phyloP scores from a whole-genome alignment of 495 filamentous ascomycete species.

The Penicillium pancosmium region DNA sequence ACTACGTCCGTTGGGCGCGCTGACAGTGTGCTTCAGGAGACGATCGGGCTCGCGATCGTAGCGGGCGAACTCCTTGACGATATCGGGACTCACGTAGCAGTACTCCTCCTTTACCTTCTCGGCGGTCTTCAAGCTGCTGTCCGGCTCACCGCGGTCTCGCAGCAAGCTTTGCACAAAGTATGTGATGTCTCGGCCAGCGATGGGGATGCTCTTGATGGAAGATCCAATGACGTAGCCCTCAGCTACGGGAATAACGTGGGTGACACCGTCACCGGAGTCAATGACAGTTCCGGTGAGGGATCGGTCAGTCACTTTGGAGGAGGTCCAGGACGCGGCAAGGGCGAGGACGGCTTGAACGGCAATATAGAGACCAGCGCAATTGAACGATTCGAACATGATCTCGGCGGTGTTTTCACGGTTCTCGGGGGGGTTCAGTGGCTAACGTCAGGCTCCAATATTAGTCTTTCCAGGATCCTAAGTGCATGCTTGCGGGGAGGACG shows the following conservation, averaged over 20 bases:
- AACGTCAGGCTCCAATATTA: conserved; percentile 19
- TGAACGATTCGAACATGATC: conserved; percentile 99
- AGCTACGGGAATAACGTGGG: conserved; percentile 97
- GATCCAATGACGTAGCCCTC: conserved; percentile 99
- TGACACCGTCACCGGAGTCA: conserved; percentile 96
- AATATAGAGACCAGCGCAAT: conserved; percentile 98
- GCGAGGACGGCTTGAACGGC: conserved; percentile 97
- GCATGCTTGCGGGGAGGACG: background rate
- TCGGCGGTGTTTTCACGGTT: conserved; percentile 99
- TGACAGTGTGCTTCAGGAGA: conserved; percentile 85
- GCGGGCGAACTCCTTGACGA: conserved; percentile 93
- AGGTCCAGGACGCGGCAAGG: conserved; percentile 96
- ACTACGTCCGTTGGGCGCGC: conserved; percentile 81
- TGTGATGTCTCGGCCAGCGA: conserved; percentile 95
- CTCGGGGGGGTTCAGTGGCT: conserved; percentile 97
- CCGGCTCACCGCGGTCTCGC: conserved; percentile 93
- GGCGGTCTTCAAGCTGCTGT: conserved; percentile 95
- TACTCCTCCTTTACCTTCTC: conserved; percentile 97
- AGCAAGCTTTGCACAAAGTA: conserved; percentile 97
- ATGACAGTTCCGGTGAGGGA: conserved; percentile 98
- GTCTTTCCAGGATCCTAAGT: conserved; percentile 14
- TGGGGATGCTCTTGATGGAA: conserved; percentile 97
- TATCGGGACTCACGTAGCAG: conserved; percentile 97
- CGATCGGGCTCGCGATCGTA: conserved; percentile 91
- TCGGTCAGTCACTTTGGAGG: conserved; percentile 92